These are phyloP conservation scores for Calonectria honghensis DNA, from an alignment of 2,329 filamentous ascomycete genomes.

Conservation along the genomic window DNA sequence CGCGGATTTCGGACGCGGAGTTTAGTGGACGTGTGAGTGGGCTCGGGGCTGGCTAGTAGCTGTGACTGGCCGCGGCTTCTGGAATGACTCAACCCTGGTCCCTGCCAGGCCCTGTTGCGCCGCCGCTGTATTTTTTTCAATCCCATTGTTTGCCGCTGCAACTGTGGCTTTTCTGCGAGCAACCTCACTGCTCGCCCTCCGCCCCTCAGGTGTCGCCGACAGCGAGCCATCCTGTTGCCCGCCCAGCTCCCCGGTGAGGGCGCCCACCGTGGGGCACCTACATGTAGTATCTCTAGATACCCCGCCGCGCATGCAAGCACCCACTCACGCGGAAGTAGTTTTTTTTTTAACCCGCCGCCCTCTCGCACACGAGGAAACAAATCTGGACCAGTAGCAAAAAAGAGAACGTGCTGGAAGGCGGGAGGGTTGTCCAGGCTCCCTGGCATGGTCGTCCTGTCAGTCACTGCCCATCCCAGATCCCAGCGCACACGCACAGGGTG, in stretches of 20 bases:
- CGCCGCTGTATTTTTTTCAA: conserved; percentile 22
- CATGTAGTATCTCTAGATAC: not conserved
- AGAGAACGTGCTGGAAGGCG: conserved; percentile 47
- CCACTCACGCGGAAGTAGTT: conserved; percentile 24
- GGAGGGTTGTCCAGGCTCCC: conserved; percentile 36
- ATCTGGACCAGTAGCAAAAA: conserved; percentile 40
- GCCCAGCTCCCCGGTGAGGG: conserved; percentile 32
- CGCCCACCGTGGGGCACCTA: conserved; percentile 28
- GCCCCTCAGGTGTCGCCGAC: not conserved
- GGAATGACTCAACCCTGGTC: conserved; percentile 54
- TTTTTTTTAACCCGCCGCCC: conserved; percentile 29
- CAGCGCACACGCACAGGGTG: conserved; percentile 42
- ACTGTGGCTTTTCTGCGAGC: conserved; percentile 32
- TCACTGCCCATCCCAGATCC: conserved; percentile 32
- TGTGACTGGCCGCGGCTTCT: conserved; percentile 46
- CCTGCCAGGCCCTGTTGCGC: conserved; percentile 36
- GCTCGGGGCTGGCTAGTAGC: conserved; percentile 44
- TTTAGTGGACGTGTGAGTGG: conserved; percentile 40
- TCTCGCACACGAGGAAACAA: conserved; percentile 45
- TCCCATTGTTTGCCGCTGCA: conserved; percentile 30
- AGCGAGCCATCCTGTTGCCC: conserved; percentile 1
- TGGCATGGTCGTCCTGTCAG: conserved; percentile 37
- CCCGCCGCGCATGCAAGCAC: conserved; percentile 13
- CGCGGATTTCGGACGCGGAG: conserved; percentile 43
- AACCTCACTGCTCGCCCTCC: conserved; percentile 27